Percentiles rank a stretch among this genome's conserved stretches.
Conservation (phyloP, 2,329 filamentous ascomycete species). For the Colletotrichum lentis region DNA sequence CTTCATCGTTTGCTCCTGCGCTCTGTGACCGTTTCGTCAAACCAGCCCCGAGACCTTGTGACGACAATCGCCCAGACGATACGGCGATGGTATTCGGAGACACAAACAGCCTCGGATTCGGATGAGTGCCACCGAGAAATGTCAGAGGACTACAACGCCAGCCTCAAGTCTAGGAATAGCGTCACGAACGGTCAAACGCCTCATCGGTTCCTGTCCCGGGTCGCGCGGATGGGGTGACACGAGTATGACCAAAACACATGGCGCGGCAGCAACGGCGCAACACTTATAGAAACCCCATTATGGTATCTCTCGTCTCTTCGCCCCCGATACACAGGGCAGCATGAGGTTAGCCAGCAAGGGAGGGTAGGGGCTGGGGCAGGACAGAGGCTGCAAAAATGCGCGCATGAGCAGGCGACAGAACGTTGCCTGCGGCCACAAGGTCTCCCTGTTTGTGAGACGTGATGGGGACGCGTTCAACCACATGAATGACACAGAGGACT, state of each 20-base stretch:
- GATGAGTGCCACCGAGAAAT: too few species aligned
- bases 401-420: not conserved
- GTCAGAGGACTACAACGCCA: not conserved
- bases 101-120: not conserved
- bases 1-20: not conserved
- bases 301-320: not conserved
- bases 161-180: not conserved
- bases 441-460: slow-evolving; percentile 4
- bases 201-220: not conserved
- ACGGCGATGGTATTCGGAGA: not conserved
- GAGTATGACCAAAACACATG: slow-evolving; percentile 1
- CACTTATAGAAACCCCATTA: slow-evolving; percentile 14
- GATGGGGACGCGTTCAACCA: slow-evolving; percentile 5
- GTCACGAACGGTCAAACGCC: not conserved
- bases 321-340: slow-evolving; percentile 30
- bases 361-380: not conserved
- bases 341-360: slow-evolving; percentile 6
- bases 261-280: slow-evolving; percentile 13
- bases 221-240: slow-evolving; percentile 27
- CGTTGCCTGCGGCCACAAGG: not conserved
- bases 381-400: not conserved
- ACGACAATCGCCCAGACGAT: not conserved
- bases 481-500: not conserved
- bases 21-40: not conserved
- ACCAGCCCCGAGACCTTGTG: not conserved